phyloP scores from a whole-genome alignment of 345 rosid species.

The Linum usitatissimum region DNA sequence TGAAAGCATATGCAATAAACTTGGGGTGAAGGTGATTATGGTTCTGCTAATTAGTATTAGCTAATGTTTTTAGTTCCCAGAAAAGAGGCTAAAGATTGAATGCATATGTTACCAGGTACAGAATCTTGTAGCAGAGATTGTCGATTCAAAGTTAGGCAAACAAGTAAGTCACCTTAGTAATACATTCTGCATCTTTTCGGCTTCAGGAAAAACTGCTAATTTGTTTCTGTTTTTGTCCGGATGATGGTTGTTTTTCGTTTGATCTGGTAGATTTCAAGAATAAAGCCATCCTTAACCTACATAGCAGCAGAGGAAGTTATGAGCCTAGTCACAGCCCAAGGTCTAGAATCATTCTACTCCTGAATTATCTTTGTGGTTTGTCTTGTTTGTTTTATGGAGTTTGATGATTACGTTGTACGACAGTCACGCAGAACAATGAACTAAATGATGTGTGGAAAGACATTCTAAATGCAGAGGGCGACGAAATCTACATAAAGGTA shows the following conservation, averaged over 20 bases:
- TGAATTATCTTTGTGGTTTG: background rate
- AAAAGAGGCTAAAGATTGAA: conserved; percentile 7
- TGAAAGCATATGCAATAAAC: conserved; percentile 76
- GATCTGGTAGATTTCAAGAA: conserved; percentile 55
- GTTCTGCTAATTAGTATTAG: background rate
- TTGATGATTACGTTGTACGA: conserved; percentile 10
- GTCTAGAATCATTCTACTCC: conserved; percentile 24
- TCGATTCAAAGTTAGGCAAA: conserved; percentile 83
- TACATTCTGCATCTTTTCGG: background rate
- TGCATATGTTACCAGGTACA: conserved; percentile 46
- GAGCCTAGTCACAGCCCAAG: conserved; percentile 99
- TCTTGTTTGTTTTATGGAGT: conserved; percentile 6
- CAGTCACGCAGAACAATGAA: conserved; percentile 79
- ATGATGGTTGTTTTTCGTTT: background rate
- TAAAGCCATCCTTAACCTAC: conserved; percentile 71
- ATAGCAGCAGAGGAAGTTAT: conserved; percentile 93
- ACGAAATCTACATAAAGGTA: conserved; percentile 92
- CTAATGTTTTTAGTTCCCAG: background rate
- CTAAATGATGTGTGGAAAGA: conserved; percentile 93
- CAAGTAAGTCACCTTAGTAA: conserved; percentile 42
- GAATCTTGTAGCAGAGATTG: conserved; percentile 89
- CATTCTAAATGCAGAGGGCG: conserved; percentile 84
- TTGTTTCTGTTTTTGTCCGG: conserved; percentile 1
- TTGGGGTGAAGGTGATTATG: conserved; percentile 57
- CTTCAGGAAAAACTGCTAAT: background rate